Evolutionary conservation across 495 filamentous ascomycete species (phyloP), one percentile per base, ranked within the genome.

Genomic region (Podospora australis): DNA sequence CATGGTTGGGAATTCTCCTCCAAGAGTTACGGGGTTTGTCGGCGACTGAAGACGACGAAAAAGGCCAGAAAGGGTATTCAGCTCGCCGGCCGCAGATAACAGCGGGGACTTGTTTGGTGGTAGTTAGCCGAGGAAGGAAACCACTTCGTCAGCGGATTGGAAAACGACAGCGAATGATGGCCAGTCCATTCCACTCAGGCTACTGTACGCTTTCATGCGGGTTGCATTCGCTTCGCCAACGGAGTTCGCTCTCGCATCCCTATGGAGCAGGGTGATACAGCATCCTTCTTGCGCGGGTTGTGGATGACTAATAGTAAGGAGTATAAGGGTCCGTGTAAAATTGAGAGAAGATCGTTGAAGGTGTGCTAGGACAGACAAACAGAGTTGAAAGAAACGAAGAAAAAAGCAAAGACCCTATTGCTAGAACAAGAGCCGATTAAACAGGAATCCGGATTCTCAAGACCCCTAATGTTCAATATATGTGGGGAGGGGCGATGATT

Each of bases 1-100:
- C 82, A 85, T 87, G 52, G 58, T 51, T 48, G 36, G 36, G 20
- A 14, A 13, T 28, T 16, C 22, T 21, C 20, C 14, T 13, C 16
- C 21, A 28, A n/a, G n/a, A n/a, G n/a, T n/a, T n/a, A n/a, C n/a
- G n/a, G n/a, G n/a, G n/a, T n/a, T n/a, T n/a, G n/a, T n/a, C n/a
- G n/a, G n/a, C n/a, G n/a, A n/a, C n/a, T n/a, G n/a, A n/a, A n/a
- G n/a, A n/a, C n/a, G n/a, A n/a, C n/a, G n/a, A 13, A 40, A 40
- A 40, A 43, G n/a, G 20, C 39, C 43, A 44, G 22, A 48, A 50
- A 1, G 28, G 57, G 55, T 35, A 48, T 51, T 34, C 50, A 53
- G 47, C 34, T 56, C 50, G 49, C 42, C 48, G 48, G 28, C 44
- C 29, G 22, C 26, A 48, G 49, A 35, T 34, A 44, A 48, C n/a